Evolutionary conservation across 2,329 filamentous ascomycete genomes (phyloP).

Genomic region (Colletotrichum spinosum): DNA sequence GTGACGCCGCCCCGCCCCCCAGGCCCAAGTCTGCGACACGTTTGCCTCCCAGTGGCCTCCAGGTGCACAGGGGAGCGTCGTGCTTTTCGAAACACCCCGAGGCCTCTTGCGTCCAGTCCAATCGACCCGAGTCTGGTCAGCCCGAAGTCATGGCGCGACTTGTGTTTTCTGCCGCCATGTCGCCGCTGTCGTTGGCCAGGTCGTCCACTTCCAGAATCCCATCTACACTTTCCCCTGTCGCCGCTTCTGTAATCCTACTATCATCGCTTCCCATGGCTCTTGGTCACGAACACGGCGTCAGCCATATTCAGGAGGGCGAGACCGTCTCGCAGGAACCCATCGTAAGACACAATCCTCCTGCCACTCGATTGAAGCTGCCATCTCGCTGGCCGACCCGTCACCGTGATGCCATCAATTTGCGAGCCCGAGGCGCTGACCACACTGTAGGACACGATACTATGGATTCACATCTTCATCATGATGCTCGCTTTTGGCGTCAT

Average conservation of each 20-base stretch:
- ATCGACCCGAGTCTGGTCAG: too few species aligned
- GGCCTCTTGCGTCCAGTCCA: too few species aligned
- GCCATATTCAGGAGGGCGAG: slow-evolving; percentile 75
- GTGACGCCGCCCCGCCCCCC: slow-evolving; percentile 30
- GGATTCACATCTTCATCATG: slow-evolving; percentile 93
- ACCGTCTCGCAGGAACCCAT: slow-evolving; percentile 79
- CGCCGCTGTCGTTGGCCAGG: slow-evolving; percentile 3
- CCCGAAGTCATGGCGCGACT: slow-evolving; percentile 27
- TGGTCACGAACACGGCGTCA: slow-evolving; percentile 62
- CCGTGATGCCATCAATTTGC: not conserved
- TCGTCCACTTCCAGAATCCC: slow-evolving; percentile 4
- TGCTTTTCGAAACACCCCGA: slow-evolving; percentile 28
- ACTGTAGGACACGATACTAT: slow-evolving; percentile 81
- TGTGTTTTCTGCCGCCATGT: slow-evolving; percentile 33
- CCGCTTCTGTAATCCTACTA: slow-evolving; percentile 24
- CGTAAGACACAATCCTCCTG: slow-evolving; percentile 59
- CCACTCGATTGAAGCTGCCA: not conserved
- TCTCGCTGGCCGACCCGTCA: too few species aligned
- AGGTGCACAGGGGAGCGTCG: slow-evolving; percentile 19
- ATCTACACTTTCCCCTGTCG: slow-evolving; percentile 3
- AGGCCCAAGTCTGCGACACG: slow-evolving; percentile 37
- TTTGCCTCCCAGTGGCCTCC: slow-evolving; percentile 27
- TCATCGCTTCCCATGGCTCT: slow-evolving; percentile 36
- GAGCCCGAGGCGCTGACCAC: slow-evolving; percentile 46
- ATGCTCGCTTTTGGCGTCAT: slow-evolving; percentile 89